Evolutionary conservation across 2,329 filamentous ascomycete species (phyloP).

Genomic region (Arthroderma sp.): DNA sequence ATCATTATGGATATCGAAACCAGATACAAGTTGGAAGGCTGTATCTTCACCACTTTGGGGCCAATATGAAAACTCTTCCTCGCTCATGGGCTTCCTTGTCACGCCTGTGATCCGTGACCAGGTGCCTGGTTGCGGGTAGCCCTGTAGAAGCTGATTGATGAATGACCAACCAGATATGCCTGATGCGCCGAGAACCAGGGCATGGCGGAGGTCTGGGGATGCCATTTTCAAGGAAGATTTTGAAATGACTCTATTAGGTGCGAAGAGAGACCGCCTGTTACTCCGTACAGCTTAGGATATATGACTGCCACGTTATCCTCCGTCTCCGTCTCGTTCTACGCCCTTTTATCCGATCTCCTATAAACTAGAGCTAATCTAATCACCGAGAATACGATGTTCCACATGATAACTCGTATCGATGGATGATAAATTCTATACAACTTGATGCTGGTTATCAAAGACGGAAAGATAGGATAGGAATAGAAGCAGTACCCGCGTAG

Average conservation of each 20-base stretch:
- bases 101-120: slow-evolving; percentile 32
- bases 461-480: too few relatives aligned
- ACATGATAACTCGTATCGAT: too few relatives aligned
- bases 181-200: slow-evolving; percentile 33
- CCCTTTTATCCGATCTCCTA: not conserved
- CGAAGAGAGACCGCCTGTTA: not conserved
- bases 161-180: slow-evolving; percentile 36
- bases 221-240: not conserved
- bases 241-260: too few relatives aligned
- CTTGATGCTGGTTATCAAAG: too few relatives aligned
- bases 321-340: not conserved
- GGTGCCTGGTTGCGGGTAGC: slow-evolving; percentile 25
- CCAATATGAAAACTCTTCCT: slow-evolving; percentile 26
- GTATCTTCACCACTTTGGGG: slow-evolving; percentile 19
- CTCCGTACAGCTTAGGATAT: not conserved
- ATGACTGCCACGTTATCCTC: too few relatives aligned
- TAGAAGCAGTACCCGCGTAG: too few relatives aligned
- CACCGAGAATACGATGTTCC: not conserved
- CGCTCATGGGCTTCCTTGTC: slow-evolving; percentile 30
- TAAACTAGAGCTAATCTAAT: not conserved
- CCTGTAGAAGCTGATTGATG: slow-evolving; percentile 28
- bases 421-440: too few relatives aligned
- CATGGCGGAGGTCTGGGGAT: slow-evolving; percentile 16
- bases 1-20: slow-evolving; percentile 26
- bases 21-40: slow-evolving; percentile 31